Conservation (phyloP, 192 early-diverging fungal species). For the Piromyces finnis region DNA sequence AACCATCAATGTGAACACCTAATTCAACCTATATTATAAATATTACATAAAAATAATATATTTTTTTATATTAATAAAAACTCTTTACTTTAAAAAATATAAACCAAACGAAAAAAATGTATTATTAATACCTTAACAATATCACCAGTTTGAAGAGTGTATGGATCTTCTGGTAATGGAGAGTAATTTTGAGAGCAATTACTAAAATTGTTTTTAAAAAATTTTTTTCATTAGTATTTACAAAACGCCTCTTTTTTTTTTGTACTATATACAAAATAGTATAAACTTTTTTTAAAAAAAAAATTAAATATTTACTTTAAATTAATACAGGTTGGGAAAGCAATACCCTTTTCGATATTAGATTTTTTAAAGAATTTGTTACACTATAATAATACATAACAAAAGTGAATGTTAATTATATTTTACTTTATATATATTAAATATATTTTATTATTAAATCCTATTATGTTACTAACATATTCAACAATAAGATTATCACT, state of each 20-base stretch:
- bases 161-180: background rate
- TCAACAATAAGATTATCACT: background rate
- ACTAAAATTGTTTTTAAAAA: background rate
- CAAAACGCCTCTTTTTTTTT: too few species aligned
- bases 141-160: background rate
- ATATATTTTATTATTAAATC: too few species aligned
- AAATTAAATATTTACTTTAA: background rate
- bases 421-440: too few species aligned
- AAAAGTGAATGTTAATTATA: too few species aligned
- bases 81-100: too few species aligned
- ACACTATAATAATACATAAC: background rate
- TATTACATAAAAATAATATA: too few species aligned
- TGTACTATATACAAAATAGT: too few species aligned
- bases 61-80: too few species aligned
- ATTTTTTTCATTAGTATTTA: too few species aligned
- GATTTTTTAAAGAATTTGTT: background rate
- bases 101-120: too few species aligned
- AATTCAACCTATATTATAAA: conserved; percentile 24
- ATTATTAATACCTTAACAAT: background rate
- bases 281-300: too few species aligned
- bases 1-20: conserved; percentile 88
- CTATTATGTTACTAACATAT: background rate
- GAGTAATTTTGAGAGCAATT: background rate
- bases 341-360: background rate
- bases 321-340: background rate